A percentile compares a stretch with the other conserved stretches of the same genome.
phyloP scores from a whole-genome alignment of 495 filamentous ascomycete genomes.

The Aspergillus taichungensis region DNA sequence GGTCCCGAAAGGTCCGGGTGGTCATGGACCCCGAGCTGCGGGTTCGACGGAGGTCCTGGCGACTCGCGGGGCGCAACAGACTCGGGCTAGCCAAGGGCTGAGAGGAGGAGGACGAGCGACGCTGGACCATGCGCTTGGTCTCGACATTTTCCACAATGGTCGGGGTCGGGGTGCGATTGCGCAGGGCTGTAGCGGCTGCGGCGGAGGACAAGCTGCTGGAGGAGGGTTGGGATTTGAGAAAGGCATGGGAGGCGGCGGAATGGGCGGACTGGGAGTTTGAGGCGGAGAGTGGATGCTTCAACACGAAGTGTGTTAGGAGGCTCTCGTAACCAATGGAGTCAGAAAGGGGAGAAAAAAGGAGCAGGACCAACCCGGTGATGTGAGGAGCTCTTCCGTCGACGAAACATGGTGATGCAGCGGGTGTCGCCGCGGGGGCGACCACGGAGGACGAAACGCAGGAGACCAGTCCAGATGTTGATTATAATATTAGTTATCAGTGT shows the following conservation, averaged over 20 bases:
- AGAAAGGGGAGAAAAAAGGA: constrained; percentile 2
- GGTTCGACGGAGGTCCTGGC: constrained; percentile 48
- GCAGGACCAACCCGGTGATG: constrained; percentile 45
- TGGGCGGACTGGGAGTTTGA: constrained; percentile 58
- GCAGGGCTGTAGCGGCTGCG: constrained; percentile 75
- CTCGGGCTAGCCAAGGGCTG: constrained; percentile 39
- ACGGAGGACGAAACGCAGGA: not conserved
- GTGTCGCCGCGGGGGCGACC: not conserved
- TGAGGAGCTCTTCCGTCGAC: constrained; percentile 41
- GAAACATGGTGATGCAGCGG: constrained; percentile 38
- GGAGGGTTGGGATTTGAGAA: constrained; percentile 56
- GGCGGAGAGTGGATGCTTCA: constrained; percentile 46
- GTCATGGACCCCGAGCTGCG: constrained; percentile 76
- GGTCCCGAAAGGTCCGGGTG: constrained; percentile 70
- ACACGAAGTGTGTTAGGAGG: not conserved
- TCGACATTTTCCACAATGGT: constrained; percentile 70
- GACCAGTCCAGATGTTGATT: too few species aligned
- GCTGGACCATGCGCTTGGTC: constrained; percentile 74
- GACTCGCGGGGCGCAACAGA: constrained; percentile 24
- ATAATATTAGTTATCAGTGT: not conserved
- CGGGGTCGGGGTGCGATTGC: constrained; percentile 65
- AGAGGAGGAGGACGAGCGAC: constrained; percentile 62
- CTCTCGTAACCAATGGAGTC: not conserved
- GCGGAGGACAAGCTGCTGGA: constrained; percentile 65
- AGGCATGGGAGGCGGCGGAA: constrained; percentile 71